Conservation (phyloP, 2,329 filamentous ascomycete species). For the Aspergillus neoniger region DNA sequence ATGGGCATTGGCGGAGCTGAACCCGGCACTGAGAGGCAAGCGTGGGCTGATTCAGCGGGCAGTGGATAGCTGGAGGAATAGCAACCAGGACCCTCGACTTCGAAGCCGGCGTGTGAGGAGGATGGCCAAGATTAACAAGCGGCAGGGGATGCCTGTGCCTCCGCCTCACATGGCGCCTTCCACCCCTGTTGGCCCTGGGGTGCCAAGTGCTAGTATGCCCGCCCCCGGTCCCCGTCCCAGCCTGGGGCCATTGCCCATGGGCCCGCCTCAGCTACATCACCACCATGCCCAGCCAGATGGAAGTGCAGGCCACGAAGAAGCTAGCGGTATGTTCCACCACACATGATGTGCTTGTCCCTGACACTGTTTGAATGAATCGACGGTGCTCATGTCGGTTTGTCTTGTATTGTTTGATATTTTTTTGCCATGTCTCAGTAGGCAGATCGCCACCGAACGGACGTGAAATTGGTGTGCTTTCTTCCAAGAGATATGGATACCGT, state of each 20-base stretch:
- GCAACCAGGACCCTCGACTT: slow-evolving; percentile 91
- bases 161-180: slow-evolving; percentile 67
- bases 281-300: slow-evolving; percentile 72
- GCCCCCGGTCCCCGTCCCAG: slow-evolving; percentile 34
- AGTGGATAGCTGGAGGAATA: slow-evolving; percentile 98
- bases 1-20: slow-evolving; percentile 95
- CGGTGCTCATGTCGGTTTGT: slow-evolving; percentile 15
- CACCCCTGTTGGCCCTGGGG: slow-evolving; percentile 61
- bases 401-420: slow-evolving; percentile 18
- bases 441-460: slow-evolving; percentile 7
- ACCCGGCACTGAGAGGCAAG: slow-evolving; percentile 87
- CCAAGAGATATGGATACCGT: slow-evolving; percentile 7
- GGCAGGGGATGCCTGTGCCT: slow-evolving; percentile 69
- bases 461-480: slow-evolving; percentile 5
- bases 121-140: slow-evolving; percentile 93
- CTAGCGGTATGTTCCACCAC: slow-evolving; percentile 98
- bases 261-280: slow-evolving; percentile 68
- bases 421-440: slow-evolving; percentile 6
- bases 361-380: slow-evolving; percentile 9
- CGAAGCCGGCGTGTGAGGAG: slow-evolving; percentile 88
- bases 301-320: slow-evolving; percentile 62
- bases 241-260: slow-evolving; percentile 67
- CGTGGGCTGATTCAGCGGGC: slow-evolving; percentile 93
- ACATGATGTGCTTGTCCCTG: slow-evolving; percentile 61
- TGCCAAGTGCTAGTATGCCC: slow-evolving; percentile 64